phyloP scores from a whole-genome alignment of 1,284 basidiomycete genomes.

The Rhodotorula sp. region DNA sequence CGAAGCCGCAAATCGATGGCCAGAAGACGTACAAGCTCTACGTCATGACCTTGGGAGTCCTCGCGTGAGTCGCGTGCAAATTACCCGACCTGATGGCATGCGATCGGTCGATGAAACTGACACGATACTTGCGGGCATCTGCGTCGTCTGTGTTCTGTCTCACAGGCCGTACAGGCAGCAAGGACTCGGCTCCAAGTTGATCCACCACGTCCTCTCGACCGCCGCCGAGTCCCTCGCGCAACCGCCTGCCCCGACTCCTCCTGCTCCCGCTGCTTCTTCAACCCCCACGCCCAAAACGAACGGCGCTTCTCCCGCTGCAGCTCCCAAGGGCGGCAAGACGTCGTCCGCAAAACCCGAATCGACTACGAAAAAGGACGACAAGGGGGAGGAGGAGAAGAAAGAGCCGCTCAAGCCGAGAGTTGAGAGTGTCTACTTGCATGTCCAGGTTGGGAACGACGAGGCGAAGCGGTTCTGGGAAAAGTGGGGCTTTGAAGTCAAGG shows the following conservation, averaged over 20 bases:
- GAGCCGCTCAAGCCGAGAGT: slow-evolving; percentile 34
- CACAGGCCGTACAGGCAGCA: slow-evolving; percentile 49
- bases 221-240: slow-evolving; percentile 45
- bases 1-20: not conserved
- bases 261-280: slow-evolving; percentile 25
- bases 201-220: slow-evolving; percentile 47
- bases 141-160: not conserved
- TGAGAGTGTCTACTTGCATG: slow-evolving; percentile 48
- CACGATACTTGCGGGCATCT: not conserved
- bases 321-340: slow-evolving; percentile 14
- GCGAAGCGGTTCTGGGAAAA: slow-evolving; percentile 49
- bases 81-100: not conserved
- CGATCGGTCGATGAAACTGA: no score
- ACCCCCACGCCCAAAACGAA: slow-evolving; percentile 7
- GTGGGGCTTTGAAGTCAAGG: slow-evolving; percentile 48
- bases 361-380: slow-evolving; percentile 21
- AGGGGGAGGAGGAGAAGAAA: slow-evolving; percentile 22
- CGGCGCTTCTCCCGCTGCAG: slow-evolving; percentile 26
- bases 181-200: slow-evolving; percentile 48
- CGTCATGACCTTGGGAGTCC: slow-evolving; percentile 52
- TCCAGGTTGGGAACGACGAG: slow-evolving; percentile 50
- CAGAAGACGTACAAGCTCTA: slow-evolving; percentile 46
- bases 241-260: not conserved
- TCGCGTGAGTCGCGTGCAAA: slow-evolving; percentile 37
- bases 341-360: not conserved